Evolutionary conservation across 1,284 basidiomycete species (phyloP).

Genomic region (Cronartium quercuum): DNA sequence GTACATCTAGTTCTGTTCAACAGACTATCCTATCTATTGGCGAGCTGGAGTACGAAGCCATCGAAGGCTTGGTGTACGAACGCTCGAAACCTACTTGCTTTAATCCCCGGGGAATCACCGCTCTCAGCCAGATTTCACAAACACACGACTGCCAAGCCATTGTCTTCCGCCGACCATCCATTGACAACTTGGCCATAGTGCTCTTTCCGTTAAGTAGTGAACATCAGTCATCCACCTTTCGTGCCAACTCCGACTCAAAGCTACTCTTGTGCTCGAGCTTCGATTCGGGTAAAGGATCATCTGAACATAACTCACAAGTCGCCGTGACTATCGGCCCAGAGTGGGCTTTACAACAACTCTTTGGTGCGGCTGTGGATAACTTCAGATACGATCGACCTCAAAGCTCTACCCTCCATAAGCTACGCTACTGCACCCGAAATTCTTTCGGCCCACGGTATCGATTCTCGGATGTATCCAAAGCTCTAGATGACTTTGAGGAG

Average conservation of each 20-base stretch:
- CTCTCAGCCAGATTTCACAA: background rate
- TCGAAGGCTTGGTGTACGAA: constrained; percentile 6
- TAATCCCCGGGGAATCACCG: background rate
- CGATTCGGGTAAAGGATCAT: background rate
- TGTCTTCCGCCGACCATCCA: background rate
- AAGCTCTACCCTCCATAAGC: background rate
- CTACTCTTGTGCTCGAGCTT: background rate
- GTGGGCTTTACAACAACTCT: background rate
- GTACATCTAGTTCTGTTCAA: background rate
- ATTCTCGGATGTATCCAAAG: background rate
- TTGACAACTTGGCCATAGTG: background rate
- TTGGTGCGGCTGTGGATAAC: background rate
- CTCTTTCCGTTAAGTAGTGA: constrained; percentile 1
- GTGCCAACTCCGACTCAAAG: background rate
- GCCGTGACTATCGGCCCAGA: background rate
- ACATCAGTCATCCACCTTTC: background rate
- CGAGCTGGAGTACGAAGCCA: too few relatives aligned
- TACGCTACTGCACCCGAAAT: constrained; percentile 18
- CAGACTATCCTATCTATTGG: background rate
- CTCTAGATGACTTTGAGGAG: background rate
- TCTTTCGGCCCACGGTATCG: constrained; percentile 9
- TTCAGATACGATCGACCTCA: background rate
- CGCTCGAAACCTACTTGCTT: constrained; percentile 16
- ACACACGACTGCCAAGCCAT: background rate
- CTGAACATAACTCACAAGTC: background rate